These are phyloP conservation scores for Hygrocybe coccinea DNA, from an alignment of 768 basidiomycete species.

Conservation along the genomic window DNA sequence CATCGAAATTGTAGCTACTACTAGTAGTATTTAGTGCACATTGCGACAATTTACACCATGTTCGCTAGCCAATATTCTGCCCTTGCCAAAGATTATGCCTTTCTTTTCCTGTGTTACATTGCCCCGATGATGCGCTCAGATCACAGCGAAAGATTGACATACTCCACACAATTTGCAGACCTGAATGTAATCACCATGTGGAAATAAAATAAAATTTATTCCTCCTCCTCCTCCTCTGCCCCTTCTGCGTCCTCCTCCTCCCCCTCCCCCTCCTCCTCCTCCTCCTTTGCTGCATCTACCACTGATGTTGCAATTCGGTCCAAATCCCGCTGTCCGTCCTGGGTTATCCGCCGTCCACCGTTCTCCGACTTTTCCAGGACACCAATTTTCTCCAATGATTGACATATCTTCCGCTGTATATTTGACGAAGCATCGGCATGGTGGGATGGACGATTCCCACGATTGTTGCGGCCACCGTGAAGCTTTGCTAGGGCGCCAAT, in stretches of 20 bases:
- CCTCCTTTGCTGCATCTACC: constrained; percentile 70
- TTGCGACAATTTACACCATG: too few species aligned
- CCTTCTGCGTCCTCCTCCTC: constrained; percentile 64
- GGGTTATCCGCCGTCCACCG: constrained; percentile 92
- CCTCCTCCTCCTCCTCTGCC: constrained; percentile 49
- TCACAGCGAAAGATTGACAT: too few species aligned
- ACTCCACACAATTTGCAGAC: too few species aligned
- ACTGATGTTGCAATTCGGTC: constrained; percentile 91
- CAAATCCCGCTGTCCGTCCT: constrained; percentile 94
- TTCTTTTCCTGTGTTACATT: too few species aligned
- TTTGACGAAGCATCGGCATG: constrained; percentile 81
- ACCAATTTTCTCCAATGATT: constrained; percentile 97
- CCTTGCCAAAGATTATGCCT: too few species aligned
- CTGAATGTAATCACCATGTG: neutral
- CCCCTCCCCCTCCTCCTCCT: constrained; percentile 71
- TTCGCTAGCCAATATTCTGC: too few species aligned
- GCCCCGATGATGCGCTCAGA: too few species aligned
- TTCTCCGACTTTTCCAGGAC: constrained; percentile 91
- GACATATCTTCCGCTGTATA: constrained; percentile 93
- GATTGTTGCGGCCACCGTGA: constrained; percentile 92
- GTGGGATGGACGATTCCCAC: constrained; percentile 95
- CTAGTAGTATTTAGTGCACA: too few species aligned
- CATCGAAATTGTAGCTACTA: too few species aligned
- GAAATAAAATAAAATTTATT: constrained; percentile 28
- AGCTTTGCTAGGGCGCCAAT: constrained; percentile 92